Conservation (phyloP, 208 protist species). For the Crithidia thermophila region DNA sequence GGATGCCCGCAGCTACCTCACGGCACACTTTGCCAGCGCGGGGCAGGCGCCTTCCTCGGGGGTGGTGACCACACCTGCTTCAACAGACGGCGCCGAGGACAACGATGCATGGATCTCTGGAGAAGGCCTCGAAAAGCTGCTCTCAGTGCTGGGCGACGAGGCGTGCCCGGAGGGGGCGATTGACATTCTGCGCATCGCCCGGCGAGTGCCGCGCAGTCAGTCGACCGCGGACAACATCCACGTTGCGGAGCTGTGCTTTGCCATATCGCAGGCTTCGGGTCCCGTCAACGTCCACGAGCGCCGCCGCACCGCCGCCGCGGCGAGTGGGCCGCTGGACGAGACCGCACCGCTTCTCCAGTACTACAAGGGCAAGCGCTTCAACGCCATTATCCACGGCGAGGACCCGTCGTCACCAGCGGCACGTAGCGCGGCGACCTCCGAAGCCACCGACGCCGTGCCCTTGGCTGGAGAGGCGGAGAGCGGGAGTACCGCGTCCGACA, state of each 20-base stretch:
- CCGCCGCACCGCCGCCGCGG: constrained; percentile 45
- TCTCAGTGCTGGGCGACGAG: constrained; percentile 54
- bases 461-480: not conserved
- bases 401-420: constrained; percentile 36
- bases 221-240: constrained; percentile 69
- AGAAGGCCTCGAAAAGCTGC: constrained; percentile 52
- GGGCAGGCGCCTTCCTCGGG: not conserved
- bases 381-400: constrained; percentile 46
- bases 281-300: constrained; percentile 75
- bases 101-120: constrained; percentile 52
- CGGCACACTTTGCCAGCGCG: constrained; percentile 25
- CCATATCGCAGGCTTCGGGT: constrained; percentile 59
- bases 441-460: not conserved
- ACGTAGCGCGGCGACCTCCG: constrained; percentile 14
- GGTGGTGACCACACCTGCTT: not conserved
- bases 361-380: constrained; percentile 76
- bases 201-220: constrained; percentile 80
- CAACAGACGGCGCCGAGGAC: not conserved
- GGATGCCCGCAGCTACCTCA: constrained; percentile 56
- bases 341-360: constrained; percentile 69
- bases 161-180: constrained; percentile 42
- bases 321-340: constrained; percentile 52
- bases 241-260: constrained; percentile 88
- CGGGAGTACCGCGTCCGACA: not conserved
- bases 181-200: constrained; percentile 68